Evolutionary conservation across 805 yeast genomes (phyloP).

Genomic region (Metschnikowia gruessii): DNA sequence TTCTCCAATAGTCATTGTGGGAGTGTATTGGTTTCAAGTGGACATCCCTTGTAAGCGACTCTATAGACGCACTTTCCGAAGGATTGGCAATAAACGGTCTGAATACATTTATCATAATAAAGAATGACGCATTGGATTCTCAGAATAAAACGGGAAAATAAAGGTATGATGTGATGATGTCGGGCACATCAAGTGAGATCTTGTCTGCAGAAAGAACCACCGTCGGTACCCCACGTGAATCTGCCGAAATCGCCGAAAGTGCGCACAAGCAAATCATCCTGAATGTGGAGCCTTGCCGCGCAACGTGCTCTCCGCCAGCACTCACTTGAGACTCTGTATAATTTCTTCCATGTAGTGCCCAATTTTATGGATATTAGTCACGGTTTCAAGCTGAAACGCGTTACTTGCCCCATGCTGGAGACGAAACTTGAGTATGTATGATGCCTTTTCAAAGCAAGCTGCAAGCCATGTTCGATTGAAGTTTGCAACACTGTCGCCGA

Average conservation of each 20-base stretch:
- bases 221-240: slow-evolving; percentile 1
- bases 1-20: slow-evolving; percentile 70
- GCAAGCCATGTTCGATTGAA: slow-evolving; percentile 7
- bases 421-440: slow-evolving; percentile 4
- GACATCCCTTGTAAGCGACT: slow-evolving; percentile 35
- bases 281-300: not conserved
- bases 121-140: not conserved
- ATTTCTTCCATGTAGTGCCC: slow-evolving; percentile 22
- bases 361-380: slow-evolving; percentile 20
- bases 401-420: slow-evolving; percentile 10
- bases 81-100: not conserved
- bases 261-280: not conserved
- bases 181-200: not conserved
- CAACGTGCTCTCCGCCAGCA: not conserved
- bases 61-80: slow-evolving; percentile 15
- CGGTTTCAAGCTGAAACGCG: slow-evolving; percentile 14
- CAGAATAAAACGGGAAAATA: too few species aligned
- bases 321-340: slow-evolving; percentile 7
- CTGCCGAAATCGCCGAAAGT: slow-evolving; percentile 10
- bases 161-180: too few species aligned
- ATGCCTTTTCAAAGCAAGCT: slow-evolving; percentile 7
- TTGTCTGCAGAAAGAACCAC: not conserved
- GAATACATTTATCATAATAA: slow-evolving; percentile 15
- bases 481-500: not conserved
- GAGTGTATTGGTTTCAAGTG: slow-evolving; percentile 52